A percentile compares a stretch with the other conserved stretches of the same genome.
Evolutionary conservation across 306 rosid genomes (phyloP).

Genomic region (Trifolium subterraneum): DNA sequence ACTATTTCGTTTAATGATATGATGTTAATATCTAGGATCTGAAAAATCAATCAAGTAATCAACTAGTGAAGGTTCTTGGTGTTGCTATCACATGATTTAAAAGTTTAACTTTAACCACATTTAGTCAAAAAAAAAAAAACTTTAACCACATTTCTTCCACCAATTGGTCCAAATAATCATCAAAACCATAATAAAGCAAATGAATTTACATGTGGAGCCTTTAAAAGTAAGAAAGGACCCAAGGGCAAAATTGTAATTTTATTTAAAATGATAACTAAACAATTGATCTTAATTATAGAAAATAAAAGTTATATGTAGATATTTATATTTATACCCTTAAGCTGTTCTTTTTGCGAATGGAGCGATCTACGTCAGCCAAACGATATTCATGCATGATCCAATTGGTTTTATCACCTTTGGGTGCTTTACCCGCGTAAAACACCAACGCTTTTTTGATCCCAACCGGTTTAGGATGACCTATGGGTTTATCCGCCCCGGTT

Average conservation of each 20-base stretch:
- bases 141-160: background rate
- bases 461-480: constrained; percentile 79
- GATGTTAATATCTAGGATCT: background rate
- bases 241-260: background rate
- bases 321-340: constrained; percentile 65
- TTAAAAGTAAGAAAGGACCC: background rate
- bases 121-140: too few relatives aligned
- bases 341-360: constrained; percentile 85
- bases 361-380: constrained; percentile 90
- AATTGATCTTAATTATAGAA: background rate
- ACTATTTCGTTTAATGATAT: background rate
- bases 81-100: background rate
- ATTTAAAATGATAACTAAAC: constrained; percentile 5
- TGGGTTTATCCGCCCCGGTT: constrained; percentile 96
- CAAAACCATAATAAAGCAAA: background rate
- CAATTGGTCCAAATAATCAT: background rate
- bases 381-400: constrained; percentile 99
- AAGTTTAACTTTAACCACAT: too few relatives aligned
- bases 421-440: constrained; percentile 91
- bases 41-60: background rate
- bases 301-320: background rate
- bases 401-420: constrained; percentile 88
- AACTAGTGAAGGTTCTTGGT: background rate
- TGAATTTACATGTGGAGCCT: background rate
- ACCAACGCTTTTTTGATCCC: constrained; percentile 97